These are phyloP conservation scores for Cyclotella sp. DNA, from an alignment of 108 stramenopile species.

Conservation along the genomic window DNA sequence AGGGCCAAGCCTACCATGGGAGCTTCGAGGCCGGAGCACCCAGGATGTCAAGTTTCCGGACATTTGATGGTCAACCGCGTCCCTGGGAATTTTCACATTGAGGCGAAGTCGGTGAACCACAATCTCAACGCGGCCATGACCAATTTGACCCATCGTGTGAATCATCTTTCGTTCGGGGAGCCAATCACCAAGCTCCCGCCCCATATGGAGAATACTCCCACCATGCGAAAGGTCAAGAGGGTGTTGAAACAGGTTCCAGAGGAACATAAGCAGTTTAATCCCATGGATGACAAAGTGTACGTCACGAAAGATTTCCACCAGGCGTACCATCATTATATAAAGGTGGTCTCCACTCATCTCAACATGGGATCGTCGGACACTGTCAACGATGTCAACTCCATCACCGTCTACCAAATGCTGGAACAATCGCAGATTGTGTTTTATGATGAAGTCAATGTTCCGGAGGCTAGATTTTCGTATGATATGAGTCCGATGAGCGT, in stretches of 20 bases:
- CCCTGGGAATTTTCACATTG: constrained; percentile 98
- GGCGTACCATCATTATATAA: constrained; percentile 98
- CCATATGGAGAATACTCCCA: constrained; percentile 45
- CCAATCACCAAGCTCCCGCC: constrained; percentile 59
- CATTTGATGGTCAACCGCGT: constrained; percentile 91
- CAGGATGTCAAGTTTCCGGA: constrained; percentile 87
- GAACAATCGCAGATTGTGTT: constrained; percentile 90
- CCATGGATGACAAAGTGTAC: constrained; percentile 84
- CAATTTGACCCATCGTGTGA: constrained; percentile 94
- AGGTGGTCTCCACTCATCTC: constrained; percentile 95
- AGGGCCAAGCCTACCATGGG: constrained; percentile 55
- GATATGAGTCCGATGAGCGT: constrained; percentile 96
- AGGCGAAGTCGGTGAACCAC: constrained; percentile 94
- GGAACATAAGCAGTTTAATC: constrained; percentile 82
- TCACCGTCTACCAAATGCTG: constrained; percentile 87
- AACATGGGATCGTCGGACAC: constrained; percentile 62
- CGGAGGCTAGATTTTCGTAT: constrained; percentile 91
- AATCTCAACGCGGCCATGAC: constrained; percentile 96
- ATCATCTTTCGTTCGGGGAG: constrained; percentile 92
- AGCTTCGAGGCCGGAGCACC: constrained; percentile 80
- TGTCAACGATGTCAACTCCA: constrained; percentile 51
- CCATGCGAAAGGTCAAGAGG: constrained; percentile 68
- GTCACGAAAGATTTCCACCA: constrained; percentile 79
- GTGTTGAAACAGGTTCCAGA: constrained; percentile 86
- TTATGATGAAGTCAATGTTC: constrained; percentile 87